Evolutionary conservation across 2,329 filamentous ascomycete genomes (phyloP).

Genomic region (Stemphylium lycopersici): DNA sequence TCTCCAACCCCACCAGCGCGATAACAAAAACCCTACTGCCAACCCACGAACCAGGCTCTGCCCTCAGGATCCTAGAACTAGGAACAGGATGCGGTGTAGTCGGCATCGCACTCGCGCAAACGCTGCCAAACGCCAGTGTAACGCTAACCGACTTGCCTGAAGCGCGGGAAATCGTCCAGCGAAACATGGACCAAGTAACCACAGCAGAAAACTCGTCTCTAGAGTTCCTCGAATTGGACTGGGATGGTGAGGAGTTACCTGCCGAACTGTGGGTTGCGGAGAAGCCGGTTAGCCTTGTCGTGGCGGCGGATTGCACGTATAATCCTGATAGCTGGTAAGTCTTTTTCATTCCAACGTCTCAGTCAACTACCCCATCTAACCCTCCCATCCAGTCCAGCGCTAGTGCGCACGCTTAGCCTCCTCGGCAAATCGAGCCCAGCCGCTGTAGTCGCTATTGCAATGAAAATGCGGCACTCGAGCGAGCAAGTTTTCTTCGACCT

Average conservation of each 20-base stretch:
- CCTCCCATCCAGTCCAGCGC: slow-evolving; percentile 55
- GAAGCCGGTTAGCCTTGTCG: slow-evolving; percentile 60
- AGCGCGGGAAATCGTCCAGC: slow-evolving; percentile 64
- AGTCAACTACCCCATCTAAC: too few relatives aligned
- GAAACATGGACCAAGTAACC: slow-evolving; percentile 59
- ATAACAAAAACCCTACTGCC: slow-evolving; percentile 8
- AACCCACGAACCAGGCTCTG: neutral
- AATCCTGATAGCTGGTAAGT: slow-evolving; percentile 64
- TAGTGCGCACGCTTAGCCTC: slow-evolving; percentile 63
- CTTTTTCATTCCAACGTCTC: too few relatives aligned
- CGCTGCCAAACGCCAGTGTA: slow-evolving; percentile 59
- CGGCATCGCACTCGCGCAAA: slow-evolving; percentile 65
- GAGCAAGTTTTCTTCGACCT: slow-evolving; percentile 71
- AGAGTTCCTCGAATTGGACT: slow-evolving; percentile 64
- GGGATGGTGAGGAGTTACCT: slow-evolving; percentile 61
- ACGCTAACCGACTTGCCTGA: slow-evolving; percentile 70
- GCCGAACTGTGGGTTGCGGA: slow-evolving; percentile 2
- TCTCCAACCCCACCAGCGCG: slow-evolving; percentile 35
- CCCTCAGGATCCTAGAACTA: slow-evolving; percentile 63
- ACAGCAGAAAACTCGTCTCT: slow-evolving; percentile 53
- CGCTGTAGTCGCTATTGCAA: slow-evolving; percentile 63
- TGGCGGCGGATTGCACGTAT: slow-evolving; percentile 76
- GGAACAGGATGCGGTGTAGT: slow-evolving; percentile 72
- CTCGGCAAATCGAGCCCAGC: slow-evolving; percentile 57
- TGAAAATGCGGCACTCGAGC: slow-evolving; percentile 71